phyloP scores from a whole-genome alignment of 805 yeast genomes.

The Suhomyces prunicola region DNA sequence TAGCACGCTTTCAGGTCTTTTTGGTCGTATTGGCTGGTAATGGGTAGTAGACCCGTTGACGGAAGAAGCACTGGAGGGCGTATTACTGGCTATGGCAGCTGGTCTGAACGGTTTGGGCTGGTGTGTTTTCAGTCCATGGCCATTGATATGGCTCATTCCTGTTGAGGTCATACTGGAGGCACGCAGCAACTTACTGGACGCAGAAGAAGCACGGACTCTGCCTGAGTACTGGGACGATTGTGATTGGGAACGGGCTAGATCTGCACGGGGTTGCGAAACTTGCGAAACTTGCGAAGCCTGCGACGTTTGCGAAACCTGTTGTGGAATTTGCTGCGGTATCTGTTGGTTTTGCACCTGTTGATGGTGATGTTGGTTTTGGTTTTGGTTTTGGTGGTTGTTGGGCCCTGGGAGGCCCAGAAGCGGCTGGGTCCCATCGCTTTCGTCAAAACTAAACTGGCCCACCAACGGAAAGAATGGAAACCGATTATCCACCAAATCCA shows the following conservation, averaged over 20 bases:
- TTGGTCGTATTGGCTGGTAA: slow-evolving; percentile 26
- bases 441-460: slow-evolving; percentile 36
- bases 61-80: slow-evolving; percentile 1
- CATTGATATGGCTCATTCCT: not conserved
- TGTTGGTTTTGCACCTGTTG: not conserved
- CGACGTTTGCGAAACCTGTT: not conserved
- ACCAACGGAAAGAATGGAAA: slow-evolving; percentile 44
- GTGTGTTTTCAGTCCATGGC: slow-evolving; percentile 9
- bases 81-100: not conserved
- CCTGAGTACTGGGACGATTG: not conserved
- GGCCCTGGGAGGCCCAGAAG: slow-evolving; percentile 25
- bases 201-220: not conserved
- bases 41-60: slow-evolving; percentile 9
- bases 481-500: slow-evolving; percentile 32
- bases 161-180: not conserved
- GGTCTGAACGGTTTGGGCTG: slow-evolving; percentile 23
- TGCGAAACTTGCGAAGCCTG: not conserved
- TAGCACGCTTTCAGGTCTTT: slow-evolving; percentile 40
- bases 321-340: not conserved
- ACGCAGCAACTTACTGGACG: not conserved
- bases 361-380: not conserved
- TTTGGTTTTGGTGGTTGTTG: not conserved
- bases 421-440: slow-evolving; percentile 29
- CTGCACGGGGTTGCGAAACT: not conserved
- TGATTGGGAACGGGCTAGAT: not conserved